phyloP scores from a whole-genome alignment of 2,329 filamentous ascomycete species.

The Stagonosporopsis chrysanthemi region DNA sequence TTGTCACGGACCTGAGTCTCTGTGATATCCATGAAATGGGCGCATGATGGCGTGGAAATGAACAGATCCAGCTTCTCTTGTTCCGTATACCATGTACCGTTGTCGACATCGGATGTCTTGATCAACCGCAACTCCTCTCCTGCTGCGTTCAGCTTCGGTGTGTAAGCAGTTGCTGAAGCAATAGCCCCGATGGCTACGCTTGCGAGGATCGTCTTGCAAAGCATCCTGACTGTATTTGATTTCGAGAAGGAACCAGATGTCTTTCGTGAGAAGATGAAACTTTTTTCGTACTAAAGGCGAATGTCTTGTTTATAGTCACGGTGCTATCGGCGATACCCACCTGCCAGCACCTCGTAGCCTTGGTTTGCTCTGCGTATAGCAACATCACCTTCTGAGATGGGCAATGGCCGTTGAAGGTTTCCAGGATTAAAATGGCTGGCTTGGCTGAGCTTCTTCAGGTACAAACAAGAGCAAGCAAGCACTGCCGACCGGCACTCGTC shows the following conservation, averaged over 20 bases:
- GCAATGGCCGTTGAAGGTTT: slow-evolving; percentile 2
- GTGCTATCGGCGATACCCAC: slow-evolving; percentile 3
- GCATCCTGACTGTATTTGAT: not conserved
- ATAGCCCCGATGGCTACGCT: slow-evolving; percentile 11
- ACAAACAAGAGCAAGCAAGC: slow-evolving; percentile 4
- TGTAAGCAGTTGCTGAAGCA: slow-evolving; percentile 7
- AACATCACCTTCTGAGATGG: slow-evolving; percentile 18
- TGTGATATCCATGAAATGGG: slow-evolving; percentile 23
- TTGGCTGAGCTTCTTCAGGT: slow-evolving; percentile 7
- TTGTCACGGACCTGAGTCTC: slow-evolving; percentile 16
- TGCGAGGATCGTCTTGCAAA: slow-evolving; percentile 10
- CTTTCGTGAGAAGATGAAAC: not conserved
- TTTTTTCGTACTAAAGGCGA: not conserved
- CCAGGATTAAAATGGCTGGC: slow-evolving; percentile 12
- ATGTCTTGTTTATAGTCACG: not conserved
- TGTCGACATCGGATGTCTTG: slow-evolving; percentile 19
- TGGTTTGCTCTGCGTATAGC: not conserved
- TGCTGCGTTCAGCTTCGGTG: slow-evolving; percentile 16
- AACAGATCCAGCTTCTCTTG: slow-evolving; percentile 22
- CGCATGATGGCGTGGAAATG: slow-evolving; percentile 20
- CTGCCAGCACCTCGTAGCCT: not conserved
- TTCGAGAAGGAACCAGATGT: not conserved
- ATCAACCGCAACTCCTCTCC: slow-evolving; percentile 21
- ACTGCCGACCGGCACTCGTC: slow-evolving; percentile 13
- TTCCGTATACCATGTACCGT: slow-evolving; percentile 22